These are phyloP conservation scores for Hippophae rhamnoides DNA, from an alignment of 306 rosid species.

Conservation along the genomic window DNA sequence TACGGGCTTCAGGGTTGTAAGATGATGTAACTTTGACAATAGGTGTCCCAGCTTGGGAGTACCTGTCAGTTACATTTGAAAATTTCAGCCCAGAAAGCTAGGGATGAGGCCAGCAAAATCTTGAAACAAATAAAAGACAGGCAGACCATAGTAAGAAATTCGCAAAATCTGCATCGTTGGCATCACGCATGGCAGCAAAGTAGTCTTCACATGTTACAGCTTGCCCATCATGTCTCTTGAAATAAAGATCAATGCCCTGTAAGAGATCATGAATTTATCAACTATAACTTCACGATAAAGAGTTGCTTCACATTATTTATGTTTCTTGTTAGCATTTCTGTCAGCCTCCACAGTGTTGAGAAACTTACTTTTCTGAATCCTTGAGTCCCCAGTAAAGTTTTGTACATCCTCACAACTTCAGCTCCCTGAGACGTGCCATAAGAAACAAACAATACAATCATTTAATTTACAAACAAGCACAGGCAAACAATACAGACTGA, in stretches of 20 bases:
- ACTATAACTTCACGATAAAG: not conserved
- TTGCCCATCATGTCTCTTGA: constrained; percentile 93
- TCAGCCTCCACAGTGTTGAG: constrained; percentile 17
- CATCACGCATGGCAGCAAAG: constrained; percentile 92
- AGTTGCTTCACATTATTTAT: too few species aligned
- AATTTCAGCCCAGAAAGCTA: not conserved
- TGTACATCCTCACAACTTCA: constrained; percentile 99
- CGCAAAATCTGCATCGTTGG: constrained; percentile 84
- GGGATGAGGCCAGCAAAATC: not conserved
- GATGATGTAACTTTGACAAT: constrained; percentile 58
- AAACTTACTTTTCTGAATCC: constrained; percentile 82
- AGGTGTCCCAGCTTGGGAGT: constrained; percentile 99
- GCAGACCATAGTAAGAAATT: constrained; percentile 71
- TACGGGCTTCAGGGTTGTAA: constrained; percentile 60
- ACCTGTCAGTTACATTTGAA: constrained; percentile 34
- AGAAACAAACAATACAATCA: constrained; percentile 21
- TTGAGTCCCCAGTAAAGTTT: constrained; percentile 79
- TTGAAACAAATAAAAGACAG: constrained; percentile 2
- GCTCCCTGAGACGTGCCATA: constrained; percentile 56
- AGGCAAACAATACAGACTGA: constrained; percentile 5
- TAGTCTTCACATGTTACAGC: constrained; percentile 99
- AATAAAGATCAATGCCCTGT: constrained; percentile 99
- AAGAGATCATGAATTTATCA: constrained; percentile 14
- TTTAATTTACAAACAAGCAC: not conserved
- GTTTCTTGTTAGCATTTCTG: not conserved